Evolutionary conservation across 2,329 filamentous ascomycete species (phyloP).

Genomic region (Pseudogymnoascus sp.): DNA sequence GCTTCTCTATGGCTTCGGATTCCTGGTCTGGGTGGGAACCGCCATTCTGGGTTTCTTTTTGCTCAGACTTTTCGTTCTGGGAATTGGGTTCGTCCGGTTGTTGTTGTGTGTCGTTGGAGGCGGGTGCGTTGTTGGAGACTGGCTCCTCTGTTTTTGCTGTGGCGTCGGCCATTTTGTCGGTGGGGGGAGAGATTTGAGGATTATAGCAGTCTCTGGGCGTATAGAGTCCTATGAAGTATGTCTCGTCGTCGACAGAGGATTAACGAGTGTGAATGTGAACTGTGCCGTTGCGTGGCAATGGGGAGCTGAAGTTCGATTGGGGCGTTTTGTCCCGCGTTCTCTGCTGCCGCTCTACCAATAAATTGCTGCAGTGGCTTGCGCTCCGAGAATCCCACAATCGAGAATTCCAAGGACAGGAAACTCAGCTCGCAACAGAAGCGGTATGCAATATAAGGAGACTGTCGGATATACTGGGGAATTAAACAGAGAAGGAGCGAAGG

Average conservation of each 20-base stretch:
- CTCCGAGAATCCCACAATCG: neutral
- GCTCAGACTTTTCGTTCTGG: neutral
- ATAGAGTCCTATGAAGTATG: neutral
- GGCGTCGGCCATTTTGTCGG: neutral
- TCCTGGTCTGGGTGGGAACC: neutral
- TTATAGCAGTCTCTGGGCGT: neutral
- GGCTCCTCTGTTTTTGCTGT: neutral
- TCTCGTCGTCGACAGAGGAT: neutral
- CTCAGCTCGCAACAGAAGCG: neutral
- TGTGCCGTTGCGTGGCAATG: neutral
- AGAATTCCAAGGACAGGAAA: neutral
- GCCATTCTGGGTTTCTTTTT: neutral
- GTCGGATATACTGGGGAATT: neutral
- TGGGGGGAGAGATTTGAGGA: neutral
- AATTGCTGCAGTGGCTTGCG: neutral
- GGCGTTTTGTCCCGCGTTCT: neutral
- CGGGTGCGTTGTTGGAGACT: neutral
- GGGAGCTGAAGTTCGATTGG: neutral
- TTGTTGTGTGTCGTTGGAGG: neutral
- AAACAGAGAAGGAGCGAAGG: neutral
- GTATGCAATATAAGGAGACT: neutral
- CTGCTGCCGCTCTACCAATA: neutral
- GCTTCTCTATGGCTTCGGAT: slow-evolving; percentile 7
- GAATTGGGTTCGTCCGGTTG: neutral
- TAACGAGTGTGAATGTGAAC: neutral